phyloP scores from a whole-genome alignment of 2,329 filamentous ascomycete species.

The Ceratocystis smalleyi region DNA sequence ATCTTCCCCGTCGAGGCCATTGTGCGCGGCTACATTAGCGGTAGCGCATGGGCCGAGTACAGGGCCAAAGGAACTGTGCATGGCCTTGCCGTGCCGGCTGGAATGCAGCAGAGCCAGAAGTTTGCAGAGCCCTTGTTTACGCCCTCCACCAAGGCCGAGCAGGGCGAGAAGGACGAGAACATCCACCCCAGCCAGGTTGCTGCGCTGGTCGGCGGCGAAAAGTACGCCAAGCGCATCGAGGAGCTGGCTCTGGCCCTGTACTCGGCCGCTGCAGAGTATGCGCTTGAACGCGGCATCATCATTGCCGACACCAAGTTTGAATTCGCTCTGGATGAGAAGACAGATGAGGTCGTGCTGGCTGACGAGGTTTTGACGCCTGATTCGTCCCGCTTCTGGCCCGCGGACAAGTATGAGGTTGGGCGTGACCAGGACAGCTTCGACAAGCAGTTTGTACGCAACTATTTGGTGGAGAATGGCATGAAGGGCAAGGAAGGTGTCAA shows the following conservation, averaged over 20 bases:
- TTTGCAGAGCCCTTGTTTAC: constrained; percentile 53
- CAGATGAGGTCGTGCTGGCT: constrained; percentile 30
- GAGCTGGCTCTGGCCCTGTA: constrained; percentile 24
- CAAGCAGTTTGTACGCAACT: constrained; percentile 74
- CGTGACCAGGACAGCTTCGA: constrained; percentile 71
- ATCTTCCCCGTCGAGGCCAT: constrained; percentile 71
- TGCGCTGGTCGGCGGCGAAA: constrained; percentile 24
- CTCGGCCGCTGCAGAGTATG: constrained; percentile 43
- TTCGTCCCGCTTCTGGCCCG: constrained; percentile 75
- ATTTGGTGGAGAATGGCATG: constrained; percentile 56
- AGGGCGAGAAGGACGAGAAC: constrained; percentile 69
- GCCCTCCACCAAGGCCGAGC: constrained; percentile 71
- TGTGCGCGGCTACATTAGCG: constrained; percentile 76
- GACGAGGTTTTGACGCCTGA: constrained; percentile 81
- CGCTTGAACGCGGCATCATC: constrained; percentile 28
- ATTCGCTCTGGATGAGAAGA: constrained; percentile 28
- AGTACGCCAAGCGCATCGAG: constrained; percentile 23
- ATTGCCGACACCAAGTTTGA: constrained; percentile 38
- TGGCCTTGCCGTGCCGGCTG: constrained; percentile 52
- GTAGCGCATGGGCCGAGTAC: constrained; percentile 69
- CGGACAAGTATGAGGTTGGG: constrained; percentile 47
- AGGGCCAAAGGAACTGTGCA: constrained; percentile 60
- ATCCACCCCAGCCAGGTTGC: constrained; percentile 57
- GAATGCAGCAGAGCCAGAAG: constrained; percentile 53
- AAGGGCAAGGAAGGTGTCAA: constrained; percentile 22